Percentiles rank a stretch among this genome's conserved stretches.
Conservation (phyloP, 306 rosid species). For the Cicer arietinum region DNA sequence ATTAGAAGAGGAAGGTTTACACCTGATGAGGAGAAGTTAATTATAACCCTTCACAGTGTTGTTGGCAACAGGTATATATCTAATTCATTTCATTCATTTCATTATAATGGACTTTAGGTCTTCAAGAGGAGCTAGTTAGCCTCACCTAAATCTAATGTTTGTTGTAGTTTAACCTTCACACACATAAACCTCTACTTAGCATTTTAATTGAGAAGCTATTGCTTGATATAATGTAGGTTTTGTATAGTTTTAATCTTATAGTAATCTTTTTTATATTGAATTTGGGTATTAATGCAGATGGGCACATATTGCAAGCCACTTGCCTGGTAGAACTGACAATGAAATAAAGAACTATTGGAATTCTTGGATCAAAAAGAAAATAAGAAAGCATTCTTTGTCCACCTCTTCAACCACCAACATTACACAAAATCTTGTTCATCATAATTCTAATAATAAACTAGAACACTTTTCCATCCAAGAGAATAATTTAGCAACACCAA, state of each 20-base stretch:
- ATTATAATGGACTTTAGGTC: not conserved
- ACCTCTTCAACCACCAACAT: slow-evolving; percentile 40
- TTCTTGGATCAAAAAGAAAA: slow-evolving; percentile 96
- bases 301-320: slow-evolving; percentile 98
- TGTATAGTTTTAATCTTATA: too few relatives aligned
- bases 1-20: slow-evolving; percentile 94
- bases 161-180: too few relatives aligned
- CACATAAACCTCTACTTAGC: too few relatives aligned
- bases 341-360: slow-evolving; percentile 98
- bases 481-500: slow-evolving; percentile 45
- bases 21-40: slow-evolving; percentile 91
- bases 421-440: slow-evolving; percentile 39
- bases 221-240: too few relatives aligned
- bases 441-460: slow-evolving; percentile 52
- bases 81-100: not conserved
- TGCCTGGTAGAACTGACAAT: slow-evolving; percentile 95
- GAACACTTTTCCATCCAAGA: slow-evolving; percentile 62
- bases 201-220: too few relatives aligned
- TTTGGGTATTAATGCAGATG: slow-evolving; percentile 59
- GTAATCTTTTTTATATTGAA: not conserved
- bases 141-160: too few relatives aligned
- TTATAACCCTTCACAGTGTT: slow-evolving; percentile 87
- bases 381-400: slow-evolving; percentile 61
- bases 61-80: slow-evolving; percentile 75
- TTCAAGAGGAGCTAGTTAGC: not conserved